These are phyloP conservation scores for Fonsecaea erecta DNA, from an alignment of 2,329 filamentous ascomycete species.

Conservation along the genomic window DNA sequence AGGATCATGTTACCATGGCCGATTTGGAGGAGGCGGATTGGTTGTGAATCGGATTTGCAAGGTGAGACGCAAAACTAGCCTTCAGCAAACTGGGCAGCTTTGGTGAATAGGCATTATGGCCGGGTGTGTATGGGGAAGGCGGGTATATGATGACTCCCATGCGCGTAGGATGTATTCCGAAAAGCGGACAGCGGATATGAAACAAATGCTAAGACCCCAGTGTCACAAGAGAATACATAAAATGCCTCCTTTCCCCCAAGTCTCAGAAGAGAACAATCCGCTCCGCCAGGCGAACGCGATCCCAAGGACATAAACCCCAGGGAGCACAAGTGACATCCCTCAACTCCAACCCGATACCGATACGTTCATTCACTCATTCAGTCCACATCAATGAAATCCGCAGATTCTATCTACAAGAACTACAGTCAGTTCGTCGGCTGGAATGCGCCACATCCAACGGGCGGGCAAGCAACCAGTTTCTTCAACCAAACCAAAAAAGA, in stretches of 20 bases:
- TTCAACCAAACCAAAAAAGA: not conserved
- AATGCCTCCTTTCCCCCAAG: too few relatives aligned
- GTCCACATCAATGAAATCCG: not conserved
- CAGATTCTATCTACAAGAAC: not conserved
- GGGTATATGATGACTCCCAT: not conserved
- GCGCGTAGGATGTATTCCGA: not conserved
- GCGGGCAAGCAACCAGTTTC: not conserved
- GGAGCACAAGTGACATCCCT: too few relatives aligned
- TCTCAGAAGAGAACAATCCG: too few relatives aligned
- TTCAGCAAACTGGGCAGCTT: not conserved
- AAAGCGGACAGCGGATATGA: not conserved
- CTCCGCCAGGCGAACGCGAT: not conserved
- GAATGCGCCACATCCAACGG: too few relatives aligned
- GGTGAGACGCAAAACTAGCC: not conserved
- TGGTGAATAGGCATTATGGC: not conserved
- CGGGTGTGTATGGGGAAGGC: not conserved
- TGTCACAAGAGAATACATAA: not conserved
- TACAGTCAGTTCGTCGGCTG: too few relatives aligned
- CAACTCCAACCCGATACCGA: too few relatives aligned
- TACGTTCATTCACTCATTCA: too few relatives aligned
- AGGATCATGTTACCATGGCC: not conserved
- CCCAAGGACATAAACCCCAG: too few relatives aligned
- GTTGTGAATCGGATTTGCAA: not conserved
- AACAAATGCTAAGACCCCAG: not conserved
- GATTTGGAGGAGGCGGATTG: not conserved